These are phyloP conservation scores for Cladosporium sp. DNA, from an alignment of 2,329 filamentous ascomycete species.

Conservation along the genomic window DNA sequence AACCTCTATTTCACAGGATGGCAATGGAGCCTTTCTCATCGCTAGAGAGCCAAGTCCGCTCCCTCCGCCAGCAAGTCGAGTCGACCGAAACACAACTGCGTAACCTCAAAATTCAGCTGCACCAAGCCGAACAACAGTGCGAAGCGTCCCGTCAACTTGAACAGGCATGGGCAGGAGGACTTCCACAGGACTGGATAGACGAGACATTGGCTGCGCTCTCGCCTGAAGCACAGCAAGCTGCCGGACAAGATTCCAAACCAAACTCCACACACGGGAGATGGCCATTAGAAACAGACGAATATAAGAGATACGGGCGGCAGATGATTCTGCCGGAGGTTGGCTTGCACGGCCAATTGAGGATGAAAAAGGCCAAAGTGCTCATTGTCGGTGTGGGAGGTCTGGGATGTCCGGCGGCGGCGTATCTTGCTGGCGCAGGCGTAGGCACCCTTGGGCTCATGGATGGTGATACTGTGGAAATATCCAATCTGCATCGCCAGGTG, in stretches of 20 bases:
- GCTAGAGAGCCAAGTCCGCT: conserved; percentile 27
- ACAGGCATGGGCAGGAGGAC: conserved; percentile 33
- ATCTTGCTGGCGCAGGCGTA: conserved; percentile 84
- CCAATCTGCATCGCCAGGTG: conserved; percentile 90
- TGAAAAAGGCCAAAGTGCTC: conserved; percentile 68
- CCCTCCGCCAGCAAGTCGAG: conserved; percentile 39
- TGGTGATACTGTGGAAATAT: conserved; percentile 80
- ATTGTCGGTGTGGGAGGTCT: conserved; percentile 85
- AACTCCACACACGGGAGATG: conserved; percentile 43
- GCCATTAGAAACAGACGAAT: conserved; percentile 70
- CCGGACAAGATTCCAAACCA: not conserved
- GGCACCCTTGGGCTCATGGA: conserved; percentile 82
- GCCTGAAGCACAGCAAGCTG: not conserved
- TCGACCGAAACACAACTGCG: conserved; percentile 39
- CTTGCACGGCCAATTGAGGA: conserved; percentile 68
- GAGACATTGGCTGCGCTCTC: conserved; percentile 37
- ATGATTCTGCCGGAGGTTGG: conserved; percentile 84
- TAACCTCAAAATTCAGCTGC: conserved; percentile 38
- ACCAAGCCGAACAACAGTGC: conserved; percentile 37
- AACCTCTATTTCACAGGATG: too few species aligned
- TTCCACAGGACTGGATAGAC: conserved; percentile 40
- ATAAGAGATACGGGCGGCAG: conserved; percentile 82
- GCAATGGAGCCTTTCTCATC: conserved; percentile 1
- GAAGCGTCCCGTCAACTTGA: conserved; percentile 24
- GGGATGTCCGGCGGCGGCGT: conserved; percentile 88